These are phyloP conservation scores for Fraxinus paxiana DNA, from an alignment of 305 asterid genomes.

Conservation along the genomic window DNA sequence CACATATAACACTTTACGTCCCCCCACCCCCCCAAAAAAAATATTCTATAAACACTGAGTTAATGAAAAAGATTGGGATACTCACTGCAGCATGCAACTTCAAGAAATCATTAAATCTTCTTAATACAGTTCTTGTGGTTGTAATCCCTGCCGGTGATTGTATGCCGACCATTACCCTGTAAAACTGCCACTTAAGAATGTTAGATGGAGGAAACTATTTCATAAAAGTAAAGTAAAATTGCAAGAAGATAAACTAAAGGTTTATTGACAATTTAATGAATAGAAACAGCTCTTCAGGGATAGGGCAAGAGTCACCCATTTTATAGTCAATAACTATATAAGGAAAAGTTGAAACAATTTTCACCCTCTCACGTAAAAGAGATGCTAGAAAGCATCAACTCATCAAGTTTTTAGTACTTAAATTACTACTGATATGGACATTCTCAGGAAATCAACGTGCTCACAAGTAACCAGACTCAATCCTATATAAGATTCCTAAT, in stretches of 20 bases:
- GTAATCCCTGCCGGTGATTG: slow-evolving; percentile 95
- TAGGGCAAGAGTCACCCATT: background rate
- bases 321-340: background rate
- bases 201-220: slow-evolving; percentile 24
- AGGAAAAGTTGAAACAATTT: background rate
- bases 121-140: slow-evolving; percentile 68
- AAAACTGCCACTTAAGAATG: slow-evolving; percentile 70
- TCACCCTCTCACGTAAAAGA: background rate
- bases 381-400: background rate
- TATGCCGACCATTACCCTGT: slow-evolving; percentile 92
- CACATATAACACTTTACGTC: background rate
- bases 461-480: background rate
- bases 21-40: too few species aligned
- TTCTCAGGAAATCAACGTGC: background rate
- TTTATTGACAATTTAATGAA: background rate
- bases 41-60: background rate
- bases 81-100: slow-evolving; percentile 87
- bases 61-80: background rate
- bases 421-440: background rate
- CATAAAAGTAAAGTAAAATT: background rate
- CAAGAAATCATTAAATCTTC: slow-evolving; percentile 94
- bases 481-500: background rate
- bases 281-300: background rate
- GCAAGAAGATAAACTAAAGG: background rate
- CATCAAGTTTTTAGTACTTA: background rate